Base-by-base conservation (phyloP, 2,329 filamentous ascomycete species). In the Talaromyces sp. region DNA sequence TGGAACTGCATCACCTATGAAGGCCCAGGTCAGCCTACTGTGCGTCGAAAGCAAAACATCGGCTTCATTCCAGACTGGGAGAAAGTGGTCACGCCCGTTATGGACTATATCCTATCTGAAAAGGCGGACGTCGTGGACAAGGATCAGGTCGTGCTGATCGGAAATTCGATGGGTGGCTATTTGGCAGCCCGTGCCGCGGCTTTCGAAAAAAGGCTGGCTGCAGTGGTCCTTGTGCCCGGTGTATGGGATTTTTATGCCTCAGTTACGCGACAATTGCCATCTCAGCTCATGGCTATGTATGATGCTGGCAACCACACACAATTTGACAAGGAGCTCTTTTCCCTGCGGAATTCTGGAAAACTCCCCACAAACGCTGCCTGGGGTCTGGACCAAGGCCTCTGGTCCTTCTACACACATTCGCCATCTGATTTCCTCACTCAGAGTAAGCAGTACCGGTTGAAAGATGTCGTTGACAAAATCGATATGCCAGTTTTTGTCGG, bases 31-130 rank as follows among this genome's bases (percentile, higher is more conserved):
- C 77, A 80, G 55, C 68, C 70, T 2, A 72, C 65, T 0, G 71
- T 76, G 1, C 70, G 73, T 9, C 71, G 78, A 1, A 51, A 72
- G 0, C 74, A 80, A 33, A 59, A 67, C 3, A 41, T 78, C 1
- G 75, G 73, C 3, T 80, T 80, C 57, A 76, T 77, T 16, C 68
- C 67, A 0, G 67, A 78, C 17, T 80, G 77, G 76, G 73, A 77
- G 58, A 63, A 52, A 7, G 76, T 75, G 0, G 65, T 75, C 4
- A 71, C 67, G 0, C 75, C 76, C 0, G 62, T 79, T 1, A 61
- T 80, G 0, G 75, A 79, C 61, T 73, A 73, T 20, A 40, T 56
- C 24, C 45, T 51, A 16, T 47, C 48, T 5, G 33, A 44, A 27
- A 55, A 47, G 32, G 2, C 16, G 10, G 13, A 48, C 10, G 44